Conservation (phyloP, 345 rosid genomes). For the Citrus glauca region DNA sequence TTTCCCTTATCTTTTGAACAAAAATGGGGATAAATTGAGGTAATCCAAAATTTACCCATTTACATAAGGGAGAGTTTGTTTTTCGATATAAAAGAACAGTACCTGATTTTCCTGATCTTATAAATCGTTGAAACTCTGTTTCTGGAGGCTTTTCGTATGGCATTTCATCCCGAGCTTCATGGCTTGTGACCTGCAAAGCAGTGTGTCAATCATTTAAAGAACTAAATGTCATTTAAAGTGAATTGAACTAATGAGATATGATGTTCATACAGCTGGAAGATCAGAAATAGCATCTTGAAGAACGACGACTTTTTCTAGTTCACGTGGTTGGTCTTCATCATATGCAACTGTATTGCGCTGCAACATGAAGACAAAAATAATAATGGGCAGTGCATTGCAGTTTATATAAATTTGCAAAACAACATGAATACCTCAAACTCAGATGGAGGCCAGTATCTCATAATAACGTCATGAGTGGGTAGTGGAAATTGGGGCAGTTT, state of each 20-base stretch:
- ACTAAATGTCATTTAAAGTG: conserved; percentile 3
- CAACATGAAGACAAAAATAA: conserved; percentile 28
- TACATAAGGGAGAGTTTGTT: background rate
- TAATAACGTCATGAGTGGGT: conserved; percentile 85
- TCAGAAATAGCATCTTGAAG: conserved; percentile 90
- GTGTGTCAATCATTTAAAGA: conserved; percentile 1
- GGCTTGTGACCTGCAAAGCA: conserved; percentile 51
- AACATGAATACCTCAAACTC: conserved; percentile 69
- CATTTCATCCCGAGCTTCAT: conserved; percentile 55
- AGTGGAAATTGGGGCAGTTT: conserved; percentile 93
- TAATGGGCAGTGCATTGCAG: conserved; percentile 1
- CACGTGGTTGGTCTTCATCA: conserved; percentile 67
- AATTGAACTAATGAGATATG: conserved; percentile 10
- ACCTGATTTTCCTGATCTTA: conserved; percentile 66
- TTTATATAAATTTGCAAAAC: conserved; percentile 9
- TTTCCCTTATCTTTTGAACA: too few relatives aligned
- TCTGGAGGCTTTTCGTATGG: conserved; percentile 59
- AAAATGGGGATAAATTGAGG: too few relatives aligned
- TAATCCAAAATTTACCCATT: background rate
- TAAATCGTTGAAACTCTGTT: conserved; percentile 77
- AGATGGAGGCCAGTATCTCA: conserved; percentile 80
- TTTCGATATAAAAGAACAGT: background rate
- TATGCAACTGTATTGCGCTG: conserved; percentile 96
- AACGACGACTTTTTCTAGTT: conserved; percentile 64
- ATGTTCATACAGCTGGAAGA: conserved; percentile 67